Evolutionary conservation across 768 basidiomycete genomes (phyloP).

Genomic region (Astraeus odoratus): DNA sequence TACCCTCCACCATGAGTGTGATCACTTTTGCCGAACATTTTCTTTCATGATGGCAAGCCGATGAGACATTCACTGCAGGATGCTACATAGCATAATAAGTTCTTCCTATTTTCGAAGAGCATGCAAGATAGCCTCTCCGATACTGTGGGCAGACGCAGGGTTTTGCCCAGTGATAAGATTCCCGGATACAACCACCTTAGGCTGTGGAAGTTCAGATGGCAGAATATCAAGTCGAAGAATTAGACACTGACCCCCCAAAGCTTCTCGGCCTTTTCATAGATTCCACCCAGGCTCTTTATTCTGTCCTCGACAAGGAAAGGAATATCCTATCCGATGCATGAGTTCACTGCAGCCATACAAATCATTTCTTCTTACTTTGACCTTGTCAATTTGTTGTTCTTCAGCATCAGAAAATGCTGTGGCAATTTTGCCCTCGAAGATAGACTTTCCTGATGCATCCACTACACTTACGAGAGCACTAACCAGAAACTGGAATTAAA

Average conservation of each 20-base stretch:
- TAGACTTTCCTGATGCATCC: conserved; percentile 51
- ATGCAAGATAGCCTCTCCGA: conserved; percentile 37
- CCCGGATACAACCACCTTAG: conserved; percentile 51
- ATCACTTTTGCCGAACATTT: no score
- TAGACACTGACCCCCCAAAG: conserved; percentile 47
- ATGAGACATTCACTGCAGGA: no score
- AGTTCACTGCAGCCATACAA: neutral
- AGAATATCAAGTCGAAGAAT: neutral
- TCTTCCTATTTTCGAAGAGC: neutral
- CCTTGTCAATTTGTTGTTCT: conserved; percentile 42
- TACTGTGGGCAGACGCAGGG: conserved; percentile 52
- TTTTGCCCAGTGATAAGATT: conserved; percentile 69
- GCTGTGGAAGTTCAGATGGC: conserved; percentile 6
- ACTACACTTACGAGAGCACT: conserved; percentile 54
- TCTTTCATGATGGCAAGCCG: no score
- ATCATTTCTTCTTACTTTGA: conserved; percentile 31
- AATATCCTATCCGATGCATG: conserved; percentile 32
- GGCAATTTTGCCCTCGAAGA: conserved; percentile 49
- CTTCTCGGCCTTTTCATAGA: conserved; percentile 50
- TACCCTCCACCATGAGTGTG: neutral
- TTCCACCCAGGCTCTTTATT: conserved; percentile 58
- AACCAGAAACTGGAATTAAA: neutral
- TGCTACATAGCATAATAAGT: neutral
- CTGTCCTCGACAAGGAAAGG: conserved; percentile 70
- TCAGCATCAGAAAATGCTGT: conserved; percentile 73